Conservation (phyloP, 2,329 filamentous ascomycete genomes). For the Hypoxylon sp. region DNA sequence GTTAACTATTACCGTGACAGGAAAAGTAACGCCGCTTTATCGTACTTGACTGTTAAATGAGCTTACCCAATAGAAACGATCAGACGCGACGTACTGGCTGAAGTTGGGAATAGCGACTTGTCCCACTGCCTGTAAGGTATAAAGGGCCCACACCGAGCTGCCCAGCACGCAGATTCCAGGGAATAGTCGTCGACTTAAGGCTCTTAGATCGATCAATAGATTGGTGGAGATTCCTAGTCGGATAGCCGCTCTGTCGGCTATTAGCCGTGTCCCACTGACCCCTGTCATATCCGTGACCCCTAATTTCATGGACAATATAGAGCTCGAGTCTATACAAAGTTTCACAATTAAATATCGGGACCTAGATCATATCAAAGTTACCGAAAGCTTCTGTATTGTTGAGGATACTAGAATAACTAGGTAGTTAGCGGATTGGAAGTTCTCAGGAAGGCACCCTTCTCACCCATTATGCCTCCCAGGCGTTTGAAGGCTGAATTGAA, state of each 20-base stretch:
- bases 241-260: slow-evolving; percentile 17
- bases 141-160: slow-evolving; percentile 8
- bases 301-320: background rate
- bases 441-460: slow-evolving; percentile 1
- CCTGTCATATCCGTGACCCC: background rate
- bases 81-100: slow-evolving; percentile 17
- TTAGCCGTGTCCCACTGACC: slow-evolving; percentile 20
- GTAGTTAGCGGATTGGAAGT: background rate
- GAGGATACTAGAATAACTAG: background rate
- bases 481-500: slow-evolving; percentile 7
- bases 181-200: slow-evolving; percentile 12
- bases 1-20: background rate
- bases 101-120: slow-evolving; percentile 21
- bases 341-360: background rate
- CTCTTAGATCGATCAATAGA: slow-evolving; percentile 25
- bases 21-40: slow-evolving; percentile 18
- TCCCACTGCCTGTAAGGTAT: slow-evolving; percentile 1
- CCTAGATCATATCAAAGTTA: background rate
- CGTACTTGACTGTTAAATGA: background rate
- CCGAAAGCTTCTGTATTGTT: background rate
- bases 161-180: background rate
- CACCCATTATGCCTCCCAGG: slow-evolving; percentile 15
- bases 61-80: background rate
- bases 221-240: slow-evolving; percentile 7
- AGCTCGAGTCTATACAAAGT: background rate